These are phyloP conservation scores for Phyllosticta citrichinensis DNA, from an alignment of 2,329 filamentous ascomycete genomes.

Conservation along the genomic window DNA sequence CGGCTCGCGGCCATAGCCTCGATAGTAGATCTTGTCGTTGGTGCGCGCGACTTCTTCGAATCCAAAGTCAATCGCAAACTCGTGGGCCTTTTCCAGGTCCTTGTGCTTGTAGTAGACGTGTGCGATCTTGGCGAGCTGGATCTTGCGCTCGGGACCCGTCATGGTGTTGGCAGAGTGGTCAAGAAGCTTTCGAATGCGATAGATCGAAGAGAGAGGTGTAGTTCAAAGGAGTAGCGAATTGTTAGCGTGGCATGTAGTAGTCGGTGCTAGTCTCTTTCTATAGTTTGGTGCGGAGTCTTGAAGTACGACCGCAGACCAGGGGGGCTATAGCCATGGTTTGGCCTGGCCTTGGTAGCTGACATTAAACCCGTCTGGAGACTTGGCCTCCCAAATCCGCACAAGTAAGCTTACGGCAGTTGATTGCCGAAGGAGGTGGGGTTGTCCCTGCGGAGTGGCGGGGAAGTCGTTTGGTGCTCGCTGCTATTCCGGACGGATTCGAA, in stretches of 20 bases:
- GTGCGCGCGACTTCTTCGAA: constrained; percentile 10
- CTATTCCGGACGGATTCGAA: background rate
- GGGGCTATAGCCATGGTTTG: background rate
- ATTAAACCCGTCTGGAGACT: background rate
- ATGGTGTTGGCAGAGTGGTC: background rate
- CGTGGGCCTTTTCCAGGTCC: constrained; percentile 11
- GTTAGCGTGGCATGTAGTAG: background rate
- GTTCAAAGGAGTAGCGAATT: background rate
- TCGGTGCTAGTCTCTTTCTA: background rate
- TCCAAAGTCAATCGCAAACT: constrained; percentile 15
- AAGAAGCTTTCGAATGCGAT: background rate
- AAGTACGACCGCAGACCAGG: background rate
- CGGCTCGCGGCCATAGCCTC: constrained; percentile 49
- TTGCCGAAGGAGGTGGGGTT: constrained; percentile 6
- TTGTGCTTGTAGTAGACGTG: constrained; percentile 15
- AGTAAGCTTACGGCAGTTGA: constrained; percentile 2
- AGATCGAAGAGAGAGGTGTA: background rate
- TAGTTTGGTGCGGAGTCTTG: background rate
- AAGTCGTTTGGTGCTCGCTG: background rate
- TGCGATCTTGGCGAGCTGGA: constrained; percentile 8
- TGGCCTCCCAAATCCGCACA: background rate
- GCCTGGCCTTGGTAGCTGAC: background rate
- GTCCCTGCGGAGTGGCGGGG: background rate
- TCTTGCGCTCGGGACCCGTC: constrained; percentile 6
- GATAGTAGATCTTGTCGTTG: constrained; percentile 40